phyloP scores from a whole-genome alignment of 257 asterid genomes.

The Prunella vulgaris region DNA sequence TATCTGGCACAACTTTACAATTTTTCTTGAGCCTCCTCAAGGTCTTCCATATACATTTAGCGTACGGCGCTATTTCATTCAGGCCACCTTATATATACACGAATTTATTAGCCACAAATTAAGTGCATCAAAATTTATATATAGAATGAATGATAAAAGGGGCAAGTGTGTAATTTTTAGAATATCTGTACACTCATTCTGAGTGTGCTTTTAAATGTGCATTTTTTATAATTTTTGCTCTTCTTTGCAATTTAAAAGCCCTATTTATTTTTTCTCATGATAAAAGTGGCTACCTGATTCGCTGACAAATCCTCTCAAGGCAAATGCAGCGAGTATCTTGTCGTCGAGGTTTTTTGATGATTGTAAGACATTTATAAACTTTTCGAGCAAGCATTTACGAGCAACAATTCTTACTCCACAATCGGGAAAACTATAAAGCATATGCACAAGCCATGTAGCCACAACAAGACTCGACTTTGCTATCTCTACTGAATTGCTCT shows the following conservation, averaged over 20 bases:
- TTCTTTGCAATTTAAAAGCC: no score
- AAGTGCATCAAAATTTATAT: no score
- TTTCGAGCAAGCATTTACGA: conserved; percentile 61
- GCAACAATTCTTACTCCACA: conserved; percentile 63
- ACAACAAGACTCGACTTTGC: conserved; percentile 60
- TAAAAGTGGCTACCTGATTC: conserved; percentile 55
- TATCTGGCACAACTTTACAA: conserved; percentile 46
- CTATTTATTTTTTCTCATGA: no score
- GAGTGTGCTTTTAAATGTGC: no score
- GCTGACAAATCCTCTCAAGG: conserved; percentile 54
- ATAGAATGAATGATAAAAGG: no score
- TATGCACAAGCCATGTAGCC: conserved; percentile 73
- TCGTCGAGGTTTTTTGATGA: conserved; percentile 79
- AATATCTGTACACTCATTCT: no score
- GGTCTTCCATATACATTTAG: conserved; percentile 55
- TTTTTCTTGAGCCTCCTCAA: conserved; percentile 62
- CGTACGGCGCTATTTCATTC: conserved; percentile 46
- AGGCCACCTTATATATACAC: conserved; percentile 41
- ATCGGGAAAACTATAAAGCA: conserved; percentile 64
- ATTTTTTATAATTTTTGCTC: no score
- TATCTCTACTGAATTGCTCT: conserved; percentile 63
- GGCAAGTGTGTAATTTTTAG: no score
- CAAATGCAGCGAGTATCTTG: conserved; percentile 66
- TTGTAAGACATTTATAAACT: conserved; percentile 59
- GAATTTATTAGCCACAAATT: conserved; percentile 21